Base-by-base conservation (phyloP, 2,329 filamentous ascomycete genomes). In the Colletotrichum eleusines region DNA sequence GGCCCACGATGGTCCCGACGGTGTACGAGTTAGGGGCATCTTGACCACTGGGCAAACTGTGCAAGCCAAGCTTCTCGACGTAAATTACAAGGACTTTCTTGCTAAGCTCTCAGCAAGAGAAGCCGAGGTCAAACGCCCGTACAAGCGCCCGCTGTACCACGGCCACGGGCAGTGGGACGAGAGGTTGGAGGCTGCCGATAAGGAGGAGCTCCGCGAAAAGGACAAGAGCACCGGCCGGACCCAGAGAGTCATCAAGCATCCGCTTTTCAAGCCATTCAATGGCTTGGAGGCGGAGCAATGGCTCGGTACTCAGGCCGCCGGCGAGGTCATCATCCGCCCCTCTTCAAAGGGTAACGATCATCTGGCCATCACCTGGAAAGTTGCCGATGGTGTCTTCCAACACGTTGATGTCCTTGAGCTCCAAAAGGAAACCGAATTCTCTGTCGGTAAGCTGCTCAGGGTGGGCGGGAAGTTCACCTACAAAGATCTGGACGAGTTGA, bases 341-440 rank as follows among this genome's bases (percentile, higher is more conserved):
- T 98, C 94, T 0, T 97, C 94, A 35, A 97, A 97, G 80, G 96
- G 96, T 54, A 92, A 94, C 69, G 96, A 99, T 80, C 96, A 99
- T 83, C 86, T 99, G 66, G 94, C 95, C 9, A 90, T 99, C 57
- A 99, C 96, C 0, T 99, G 96, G 96, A 99, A 99, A 84, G 95
- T 99, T 18, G 92, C 94, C 1, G 94, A 98, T 79, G 92, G 92
- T 71, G 91, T 98, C n/a, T 99, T 95, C 80, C 95, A 99, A 82
- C 96, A 99, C 80, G 94, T 99, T 74, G 96, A 99, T 81, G 95
- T 99, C 42, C 87, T 99, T 48, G 96, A 99, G 82, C 87, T 99
- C 77, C 94, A 97, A 81, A 99, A 99, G 82, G 94, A 97, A 73
- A 98, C 94, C 73, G 95, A 98, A 79, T 98, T 98, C 80, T 95